Percentiles rank a stretch among this genome's conserved stretches.
Evolutionary conservation across 352 stramenopile genomes (phyloP).

Genomic region (Phytopythium sindhum): DNA sequence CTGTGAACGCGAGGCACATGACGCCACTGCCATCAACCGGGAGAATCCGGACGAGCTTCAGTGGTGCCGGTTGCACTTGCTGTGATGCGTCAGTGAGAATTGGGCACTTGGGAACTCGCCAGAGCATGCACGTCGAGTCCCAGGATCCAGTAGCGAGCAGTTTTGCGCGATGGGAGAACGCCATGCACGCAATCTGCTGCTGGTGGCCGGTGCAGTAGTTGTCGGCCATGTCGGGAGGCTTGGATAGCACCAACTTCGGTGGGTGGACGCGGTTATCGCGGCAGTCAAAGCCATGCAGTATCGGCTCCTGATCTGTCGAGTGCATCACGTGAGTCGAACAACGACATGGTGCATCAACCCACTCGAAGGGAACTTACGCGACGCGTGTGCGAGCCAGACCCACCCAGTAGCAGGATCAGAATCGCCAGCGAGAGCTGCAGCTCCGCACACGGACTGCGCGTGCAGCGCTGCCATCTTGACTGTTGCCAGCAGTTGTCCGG

Average conservation of each 20-base stretch:
- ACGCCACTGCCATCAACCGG: constrained; percentile 40
- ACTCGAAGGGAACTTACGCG: constrained; percentile 26
- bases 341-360: background rate
- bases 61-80: constrained; percentile 3
- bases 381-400: constrained; percentile 35
- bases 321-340: background rate
- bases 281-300: constrained; percentile 15
- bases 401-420: background rate
- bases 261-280: constrained; percentile 8
- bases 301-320: constrained; percentile 20
- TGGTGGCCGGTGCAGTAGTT: constrained; percentile 34
- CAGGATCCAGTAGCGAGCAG: constrained; percentile 49
- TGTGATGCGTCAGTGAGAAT: background rate
- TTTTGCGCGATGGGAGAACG: constrained; percentile 28
- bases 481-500: constrained; percentile 19
- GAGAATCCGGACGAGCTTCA: constrained; percentile 29
- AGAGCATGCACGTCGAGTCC: constrained; percentile 65
- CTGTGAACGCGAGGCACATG: constrained; percentile 25
- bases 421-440: background rate
- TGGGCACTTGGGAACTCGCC: constrained; percentile 16
- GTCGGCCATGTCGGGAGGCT: constrained; percentile 13
- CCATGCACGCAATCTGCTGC: constrained; percentile 47
- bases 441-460: constrained; percentile 32
- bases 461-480: constrained; percentile 23
- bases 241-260: background rate